phyloP scores from a whole-genome alignment of 306 rosid species.

The Geum urbanum region DNA sequence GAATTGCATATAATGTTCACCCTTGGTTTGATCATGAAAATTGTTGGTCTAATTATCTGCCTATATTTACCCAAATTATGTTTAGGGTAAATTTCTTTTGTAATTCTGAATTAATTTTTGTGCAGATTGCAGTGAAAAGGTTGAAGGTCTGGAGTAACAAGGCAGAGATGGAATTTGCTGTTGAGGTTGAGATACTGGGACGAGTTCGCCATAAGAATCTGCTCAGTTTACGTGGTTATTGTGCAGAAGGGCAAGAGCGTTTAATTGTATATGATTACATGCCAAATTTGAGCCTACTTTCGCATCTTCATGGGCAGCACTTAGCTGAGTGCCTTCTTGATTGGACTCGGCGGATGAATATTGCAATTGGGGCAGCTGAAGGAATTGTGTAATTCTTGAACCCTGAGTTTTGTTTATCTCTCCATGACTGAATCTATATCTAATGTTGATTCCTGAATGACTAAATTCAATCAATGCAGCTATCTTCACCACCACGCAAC shows the following conservation, averaged over 20 bases:
- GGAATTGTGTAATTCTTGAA: slow-evolving; percentile 70
- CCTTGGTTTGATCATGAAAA: neutral
- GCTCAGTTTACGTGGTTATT: slow-evolving; percentile 89
- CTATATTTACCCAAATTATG: neutral
- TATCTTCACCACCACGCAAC: slow-evolving; percentile 91
- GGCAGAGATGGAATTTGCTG: slow-evolving; percentile 92
- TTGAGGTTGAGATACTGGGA: slow-evolving; percentile 91
- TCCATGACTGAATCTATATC: neutral
- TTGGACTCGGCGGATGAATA: slow-evolving; percentile 82
- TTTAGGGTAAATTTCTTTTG: neutral
- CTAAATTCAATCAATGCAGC: slow-evolving; percentile 40
- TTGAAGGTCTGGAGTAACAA: slow-evolving; percentile 92
- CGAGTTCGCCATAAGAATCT: slow-evolving; percentile 96
- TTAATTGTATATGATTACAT: slow-evolving; percentile 82
- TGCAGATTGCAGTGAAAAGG: slow-evolving; percentile 93
- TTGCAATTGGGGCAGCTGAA: slow-evolving; percentile 91
- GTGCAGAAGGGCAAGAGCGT: slow-evolving; percentile 98
- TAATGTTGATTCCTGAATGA: slow-evolving; percentile 5
- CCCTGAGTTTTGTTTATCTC: neutral
- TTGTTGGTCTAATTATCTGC: neutral
- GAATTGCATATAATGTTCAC: neutral
- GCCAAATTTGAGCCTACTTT: slow-evolving; percentile 88
- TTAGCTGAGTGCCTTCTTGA: slow-evolving; percentile 78
- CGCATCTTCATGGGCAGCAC: slow-evolving; percentile 97
- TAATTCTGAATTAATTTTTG: slow-evolving; percentile 16